Evolutionary conservation across 2,329 filamentous ascomycete genomes (phyloP).

Genomic region (Fusarium buharicum): DNA sequence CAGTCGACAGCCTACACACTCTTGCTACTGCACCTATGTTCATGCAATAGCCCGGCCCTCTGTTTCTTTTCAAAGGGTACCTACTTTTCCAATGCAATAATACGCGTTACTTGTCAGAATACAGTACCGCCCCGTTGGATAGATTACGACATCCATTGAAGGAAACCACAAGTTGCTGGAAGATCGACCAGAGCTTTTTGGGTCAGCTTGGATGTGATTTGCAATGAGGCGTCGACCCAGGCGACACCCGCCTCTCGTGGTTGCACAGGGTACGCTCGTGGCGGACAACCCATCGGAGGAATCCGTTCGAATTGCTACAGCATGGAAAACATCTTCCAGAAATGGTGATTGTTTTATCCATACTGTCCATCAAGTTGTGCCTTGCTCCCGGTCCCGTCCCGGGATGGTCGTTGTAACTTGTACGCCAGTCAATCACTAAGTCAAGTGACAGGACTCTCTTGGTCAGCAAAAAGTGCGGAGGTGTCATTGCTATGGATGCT

Average conservation of each 20-base stretch:
- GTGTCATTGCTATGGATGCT: constrained; percentile 2
- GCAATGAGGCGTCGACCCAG: constrained; percentile 31
- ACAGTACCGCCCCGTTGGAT: neutral
- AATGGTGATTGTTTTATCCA: constrained; percentile 28
- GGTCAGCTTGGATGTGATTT: constrained; percentile 22
- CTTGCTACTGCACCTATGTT: constrained; percentile 10
- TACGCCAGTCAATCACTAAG: constrained; percentile 17
- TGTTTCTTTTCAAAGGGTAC: constrained; percentile 17
- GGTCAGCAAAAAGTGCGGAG: constrained; percentile 29
- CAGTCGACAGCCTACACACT: no score
- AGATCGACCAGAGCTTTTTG: constrained; percentile 1
- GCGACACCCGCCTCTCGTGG: constrained; percentile 27
- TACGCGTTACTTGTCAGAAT: neutral
- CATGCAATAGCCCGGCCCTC: constrained; percentile 19
- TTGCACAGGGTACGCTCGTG: constrained; percentile 33
- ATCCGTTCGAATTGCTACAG: constrained; percentile 15
- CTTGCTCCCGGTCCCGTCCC: constrained; percentile 13
- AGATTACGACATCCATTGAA: neutral
- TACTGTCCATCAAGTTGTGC: constrained; percentile 18
- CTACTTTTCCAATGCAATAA: neutral
- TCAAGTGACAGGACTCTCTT: neutral
- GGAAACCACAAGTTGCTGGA: constrained; percentile 14
- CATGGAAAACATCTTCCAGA: constrained; percentile 22
- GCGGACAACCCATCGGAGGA: constrained; percentile 33
- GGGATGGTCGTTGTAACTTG: constrained; percentile 20